Percentiles rank a stretch among this genome's conserved stretches.
Conservation (phyloP, 176 grass and related monocot genomes). For the Saccharum spontaneum region DNA sequence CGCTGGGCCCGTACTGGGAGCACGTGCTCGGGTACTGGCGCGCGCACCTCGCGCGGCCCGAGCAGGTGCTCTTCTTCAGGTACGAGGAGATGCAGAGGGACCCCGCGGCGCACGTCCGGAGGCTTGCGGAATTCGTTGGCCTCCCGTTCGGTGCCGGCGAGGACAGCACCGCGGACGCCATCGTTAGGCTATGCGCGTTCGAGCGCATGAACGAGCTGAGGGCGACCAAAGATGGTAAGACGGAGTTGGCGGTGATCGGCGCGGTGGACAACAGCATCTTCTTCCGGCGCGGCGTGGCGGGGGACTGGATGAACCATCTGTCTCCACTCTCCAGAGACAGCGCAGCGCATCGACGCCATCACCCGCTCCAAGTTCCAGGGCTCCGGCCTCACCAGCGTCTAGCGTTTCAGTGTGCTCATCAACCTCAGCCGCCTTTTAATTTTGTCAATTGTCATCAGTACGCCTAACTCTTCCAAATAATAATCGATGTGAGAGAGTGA, state of each 20-base stretch:
- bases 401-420: too few species aligned
- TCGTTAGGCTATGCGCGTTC: slow-evolving; percentile 26
- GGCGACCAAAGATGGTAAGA: neutral
- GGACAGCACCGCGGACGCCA: neutral
- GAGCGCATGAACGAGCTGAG: slow-evolving; percentile 16
- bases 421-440: too few species aligned
- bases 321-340: too few species aligned
- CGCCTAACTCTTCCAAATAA: too few species aligned
- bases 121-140: neutral
- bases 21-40: slow-evolving; percentile 41
- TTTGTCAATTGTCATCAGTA: too few species aligned
- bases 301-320: too few species aligned
- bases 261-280: too few species aligned
- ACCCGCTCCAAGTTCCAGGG: too few species aligned
- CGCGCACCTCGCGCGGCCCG: neutral
- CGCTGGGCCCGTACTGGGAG: slow-evolving; percentile 24
- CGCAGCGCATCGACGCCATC: too few species aligned
- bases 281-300: too few species aligned
- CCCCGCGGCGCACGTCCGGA: neutral
- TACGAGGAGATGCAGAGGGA: slow-evolving; percentile 32
- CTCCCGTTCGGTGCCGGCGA: neutral
- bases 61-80: slow-evolving; percentile 37
- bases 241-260: neutral
- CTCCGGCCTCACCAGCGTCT: too few species aligned
- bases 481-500: too few species aligned